Conservation (phyloP, 2,329 filamentous ascomycete species). For the Stachybotrys chlorohalonatus region DNA sequence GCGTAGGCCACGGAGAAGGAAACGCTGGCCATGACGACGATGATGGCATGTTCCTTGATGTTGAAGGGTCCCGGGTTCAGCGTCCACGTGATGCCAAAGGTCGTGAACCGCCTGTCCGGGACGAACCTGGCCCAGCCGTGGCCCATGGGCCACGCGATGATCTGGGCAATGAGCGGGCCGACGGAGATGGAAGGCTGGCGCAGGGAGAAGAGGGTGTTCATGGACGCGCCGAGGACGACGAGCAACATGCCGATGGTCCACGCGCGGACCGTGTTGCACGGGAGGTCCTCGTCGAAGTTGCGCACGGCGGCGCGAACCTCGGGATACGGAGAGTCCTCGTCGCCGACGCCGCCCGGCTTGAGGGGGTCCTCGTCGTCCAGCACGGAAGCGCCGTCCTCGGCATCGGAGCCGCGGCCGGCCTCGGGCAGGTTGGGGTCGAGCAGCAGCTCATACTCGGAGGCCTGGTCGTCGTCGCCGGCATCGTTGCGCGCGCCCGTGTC, state of each 20-base stretch:
- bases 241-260: conserved; percentile 54
- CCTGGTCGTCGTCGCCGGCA: conserved; percentile 32
- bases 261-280: conserved; percentile 56
- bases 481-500: conserved; percentile 28
- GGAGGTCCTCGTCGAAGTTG: conserved; percentile 56
- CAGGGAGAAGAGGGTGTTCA: conserved; percentile 56
- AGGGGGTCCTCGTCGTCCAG: conserved; percentile 9
- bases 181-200: conserved; percentile 53
- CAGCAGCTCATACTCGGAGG: conserved; percentile 46
- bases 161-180: conserved; percentile 52
- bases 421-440: conserved; percentile 42
- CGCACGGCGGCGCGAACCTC: conserved; percentile 56
- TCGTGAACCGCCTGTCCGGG: conserved; percentile 38
- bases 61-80: conserved; percentile 64
- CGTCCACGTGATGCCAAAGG: conserved; percentile 44
- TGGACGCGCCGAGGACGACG: conserved; percentile 46
- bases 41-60: conserved; percentile 60
- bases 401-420: conserved; percentile 17
- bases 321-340: conserved; percentile 53
- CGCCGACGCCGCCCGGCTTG: conserved; percentile 33
- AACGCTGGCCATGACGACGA: conserved; percentile 63
- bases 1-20: conserved; percentile 63
- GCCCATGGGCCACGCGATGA: conserved; percentile 56
- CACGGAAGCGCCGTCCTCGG: conserved; percentile 17
- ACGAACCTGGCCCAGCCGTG: conserved; percentile 50